Base-by-base conservation (phyloP, 257 asterid species). In the Primulina tabacum region DNA sequence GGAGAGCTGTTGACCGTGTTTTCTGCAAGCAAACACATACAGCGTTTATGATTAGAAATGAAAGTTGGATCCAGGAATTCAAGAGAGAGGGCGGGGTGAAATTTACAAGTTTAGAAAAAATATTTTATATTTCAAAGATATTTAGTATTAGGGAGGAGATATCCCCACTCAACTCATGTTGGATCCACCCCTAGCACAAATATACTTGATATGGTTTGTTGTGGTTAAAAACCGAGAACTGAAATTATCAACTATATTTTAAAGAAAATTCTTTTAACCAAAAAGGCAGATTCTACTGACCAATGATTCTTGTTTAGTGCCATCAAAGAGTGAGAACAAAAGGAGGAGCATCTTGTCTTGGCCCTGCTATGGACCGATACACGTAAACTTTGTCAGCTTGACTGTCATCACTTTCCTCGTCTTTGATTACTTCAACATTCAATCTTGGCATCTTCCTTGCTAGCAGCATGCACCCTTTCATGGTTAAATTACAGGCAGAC, bases 371-470 rank as follows among this genome's bases (percentile, higher is more conserved):
- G 1, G 86, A 56, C 30, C 84, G 81, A 52, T 82, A 79, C 2
- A 81, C 69, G 60, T 80, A 82, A 67, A 85, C 80, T 61, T 73
- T 82, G 20, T 78, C 81, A 6, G 81, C 89, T 30, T 64, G 75
- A 35, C 53, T 29, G 11, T 70, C 79, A 65, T 79, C 80, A 57
- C 68, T 55, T 33, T 68, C 74, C 24, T 52, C 71, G 2, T 84
- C 80, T 71, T 74, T 76, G 71, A 70, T 76, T 35, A 80, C 96
- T 71, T 91, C 75, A 40, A 76, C 76, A 34, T 64, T 77, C 69
- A 71, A 73, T 72, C 91, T 81, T 2, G 96, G 96, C 85, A 67
- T 80, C 83, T 84, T 83, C 75, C 63, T 76, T 24, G 97, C 96
- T 60, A 91, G 93, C 24, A 26, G 35, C 57, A 80, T 73, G 78